Evolutionary conservation across 192 early-diverging fungal species (phyloP), one percentile per base, ranked within the genome.

Genomic region (Allomyces arbusculus): DNA sequence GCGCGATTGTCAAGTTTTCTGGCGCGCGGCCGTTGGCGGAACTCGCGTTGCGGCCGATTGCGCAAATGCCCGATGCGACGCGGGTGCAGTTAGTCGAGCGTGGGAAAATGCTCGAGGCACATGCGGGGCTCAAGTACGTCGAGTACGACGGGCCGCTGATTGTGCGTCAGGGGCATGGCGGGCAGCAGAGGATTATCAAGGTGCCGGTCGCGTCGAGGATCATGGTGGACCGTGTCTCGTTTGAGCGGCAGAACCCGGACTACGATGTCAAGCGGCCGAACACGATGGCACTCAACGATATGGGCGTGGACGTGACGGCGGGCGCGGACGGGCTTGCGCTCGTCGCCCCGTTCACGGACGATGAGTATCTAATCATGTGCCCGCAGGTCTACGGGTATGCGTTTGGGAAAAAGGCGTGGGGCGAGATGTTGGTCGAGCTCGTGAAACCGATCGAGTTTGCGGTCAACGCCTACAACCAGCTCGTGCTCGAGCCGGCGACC

Each of bases 391-490:
- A 68, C 45, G 67, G 62, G 2, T 68, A 62, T 14, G 4, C 40
- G 23, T 63, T 68, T n/a, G 61, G n/a, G 14, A 10, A 19, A 3
- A 68, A 68, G 43, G 19, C n/a, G 7, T 68, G 67, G 67, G 67
- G 67, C n/a, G 62, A 68, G 50, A 24, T 63, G 9, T 44, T 64
- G 40, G 67, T 68, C 24, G 19, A 23, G 24, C 62, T 62, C 61
- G 25, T 68, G n/a, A 11, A 24, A 14, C 24, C 61, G 26, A 68
- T 68, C 61, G 33, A 63, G 62, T 68, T 68, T 68, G 67, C 43
- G 23, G 62, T 28, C 14, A 33, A 68, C 11, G 67, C 67, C 61
- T 68, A 62, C 23, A 12, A 68, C 26, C 61, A 43, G n/a, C 67
- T 68, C 20, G 67, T 68, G 12, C 62, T 68, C 10, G 61, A 62